phyloP scores from a whole-genome alignment of 352 stramenopile species.

The Phytophthora capsici region DNA sequence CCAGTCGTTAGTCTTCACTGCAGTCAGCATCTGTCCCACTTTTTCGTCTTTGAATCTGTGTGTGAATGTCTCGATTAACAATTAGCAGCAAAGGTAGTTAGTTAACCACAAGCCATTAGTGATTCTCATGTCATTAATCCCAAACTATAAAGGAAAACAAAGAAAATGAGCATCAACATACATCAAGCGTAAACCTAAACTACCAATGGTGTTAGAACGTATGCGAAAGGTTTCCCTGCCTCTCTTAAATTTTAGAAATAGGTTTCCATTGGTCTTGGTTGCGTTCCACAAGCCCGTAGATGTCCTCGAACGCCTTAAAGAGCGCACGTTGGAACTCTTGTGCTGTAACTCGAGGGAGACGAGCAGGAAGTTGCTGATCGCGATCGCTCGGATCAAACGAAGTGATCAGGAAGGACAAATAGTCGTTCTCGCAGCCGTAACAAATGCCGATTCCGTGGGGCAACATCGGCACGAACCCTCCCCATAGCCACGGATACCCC shows the following conservation, averaged over 20 bases:
- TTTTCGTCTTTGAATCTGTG: too few relatives aligned
- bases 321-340: constrained; percentile 54
- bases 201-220: not conserved
- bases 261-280: constrained; percentile 6
- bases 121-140: too few relatives aligned
- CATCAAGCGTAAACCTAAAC: too few relatives aligned
- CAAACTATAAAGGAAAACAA: too few relatives aligned
- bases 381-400: constrained; percentile 62
- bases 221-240: not conserved
- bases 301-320: constrained; percentile 66
- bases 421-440: constrained; percentile 92
- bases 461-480: constrained; percentile 93
- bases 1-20: too few relatives aligned
- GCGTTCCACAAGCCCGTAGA: constrained; percentile 46
- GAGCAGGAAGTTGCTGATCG: constrained; percentile 9
- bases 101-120: too few relatives aligned
- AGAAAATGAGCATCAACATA: too few relatives aligned
- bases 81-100: too few relatives aligned
- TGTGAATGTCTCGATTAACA: too few relatives aligned
- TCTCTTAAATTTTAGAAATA: constrained; percentile 7
- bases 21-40: too few relatives aligned
- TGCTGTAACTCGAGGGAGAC: constrained; percentile 40
- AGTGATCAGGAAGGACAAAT: constrained; percentile 93
- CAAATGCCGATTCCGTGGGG: constrained; percentile 92
- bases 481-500: constrained; percentile 95